Conservation (phyloP, 768 basidiomycete species). For the Exidia glandulosa region DNA sequence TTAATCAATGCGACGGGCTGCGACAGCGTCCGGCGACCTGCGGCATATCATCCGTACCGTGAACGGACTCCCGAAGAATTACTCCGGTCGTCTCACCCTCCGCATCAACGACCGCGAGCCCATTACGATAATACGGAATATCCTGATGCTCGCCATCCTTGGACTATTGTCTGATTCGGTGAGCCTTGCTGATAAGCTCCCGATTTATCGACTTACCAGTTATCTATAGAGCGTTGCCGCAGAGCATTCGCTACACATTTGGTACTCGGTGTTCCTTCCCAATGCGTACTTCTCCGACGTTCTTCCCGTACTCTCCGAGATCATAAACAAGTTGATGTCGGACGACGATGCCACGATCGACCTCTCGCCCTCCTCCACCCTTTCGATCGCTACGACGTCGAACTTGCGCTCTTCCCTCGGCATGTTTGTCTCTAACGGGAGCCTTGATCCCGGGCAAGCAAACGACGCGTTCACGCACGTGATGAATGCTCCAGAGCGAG, state of each 20-base stretch:
- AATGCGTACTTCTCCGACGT: slow-evolving; percentile 18
- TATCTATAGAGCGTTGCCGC: slow-evolving; percentile 18
- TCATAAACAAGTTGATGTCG: slow-evolving; percentile 1
- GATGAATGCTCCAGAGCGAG: slow-evolving; percentile 24
- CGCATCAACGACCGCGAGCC: slow-evolving; percentile 31
- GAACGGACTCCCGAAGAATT: slow-evolving; percentile 31
- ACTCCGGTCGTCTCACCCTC: slow-evolving; percentile 28
- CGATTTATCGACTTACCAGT: background rate
- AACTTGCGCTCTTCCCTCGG: background rate
- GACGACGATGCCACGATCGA: background rate
- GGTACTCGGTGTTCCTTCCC: slow-evolving; percentile 36
- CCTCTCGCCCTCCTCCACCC: background rate
- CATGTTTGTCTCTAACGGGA: background rate
- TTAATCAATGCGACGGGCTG: no score
- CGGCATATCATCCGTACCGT: slow-evolving; percentile 32
- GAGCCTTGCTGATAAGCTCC: background rate
- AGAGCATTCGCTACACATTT: slow-evolving; percentile 37
- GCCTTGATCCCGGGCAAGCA: background rate
- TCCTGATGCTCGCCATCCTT: slow-evolving; percentile 32
- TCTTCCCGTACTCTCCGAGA: slow-evolving; percentile 10
- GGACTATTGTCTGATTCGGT: slow-evolving; percentile 19
- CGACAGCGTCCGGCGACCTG: slow-evolving; percentile 39
- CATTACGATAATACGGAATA: slow-evolving; percentile 26
- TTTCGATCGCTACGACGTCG: background rate
- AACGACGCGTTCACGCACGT: slow-evolving; percentile 11